These are phyloP conservation scores for Sicyos baderoa DNA, from an alignment of 306 rosid genomes.

Conservation along the genomic window DNA sequence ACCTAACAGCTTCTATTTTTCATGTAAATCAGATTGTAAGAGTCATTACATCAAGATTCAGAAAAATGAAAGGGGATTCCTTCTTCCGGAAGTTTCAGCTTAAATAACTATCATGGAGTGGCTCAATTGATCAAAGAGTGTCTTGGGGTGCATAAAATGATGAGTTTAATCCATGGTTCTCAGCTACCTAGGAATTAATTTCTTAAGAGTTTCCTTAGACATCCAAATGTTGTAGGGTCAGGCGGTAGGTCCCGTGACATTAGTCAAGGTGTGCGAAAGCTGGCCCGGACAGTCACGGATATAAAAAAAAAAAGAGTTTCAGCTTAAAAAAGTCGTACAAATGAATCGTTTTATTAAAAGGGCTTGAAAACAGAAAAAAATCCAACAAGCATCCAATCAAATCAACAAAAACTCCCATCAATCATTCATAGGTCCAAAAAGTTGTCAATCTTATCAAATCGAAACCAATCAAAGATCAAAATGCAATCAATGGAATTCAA, in stretches of 20 bases:
- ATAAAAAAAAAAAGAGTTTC: no score
- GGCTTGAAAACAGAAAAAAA: background rate
- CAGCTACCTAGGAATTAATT: no score
- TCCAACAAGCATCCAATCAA: conserved; percentile 7
- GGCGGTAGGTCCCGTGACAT: no score
- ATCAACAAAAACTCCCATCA: background rate
- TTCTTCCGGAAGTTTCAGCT: background rate
- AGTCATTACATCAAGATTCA: background rate
- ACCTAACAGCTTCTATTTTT: background rate
- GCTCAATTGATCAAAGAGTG: no score
- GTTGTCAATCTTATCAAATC: background rate
- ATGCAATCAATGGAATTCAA: background rate
- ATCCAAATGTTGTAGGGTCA: no score
- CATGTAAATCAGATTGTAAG: background rate
- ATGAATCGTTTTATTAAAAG: no score
- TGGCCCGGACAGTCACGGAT: no score
- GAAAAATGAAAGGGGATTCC: background rate
- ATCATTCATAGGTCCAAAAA: background rate
- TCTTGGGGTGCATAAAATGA: no score
- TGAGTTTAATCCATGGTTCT: no score
- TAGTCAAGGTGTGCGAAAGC: no score
- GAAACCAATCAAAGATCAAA: background rate
- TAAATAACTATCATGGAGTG: no score
- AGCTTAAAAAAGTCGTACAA: conserved; percentile 4
- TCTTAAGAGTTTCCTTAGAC: no score